Conservation (phyloP, 352 stramenopile species). For the Pythium utonaiense region DNA sequence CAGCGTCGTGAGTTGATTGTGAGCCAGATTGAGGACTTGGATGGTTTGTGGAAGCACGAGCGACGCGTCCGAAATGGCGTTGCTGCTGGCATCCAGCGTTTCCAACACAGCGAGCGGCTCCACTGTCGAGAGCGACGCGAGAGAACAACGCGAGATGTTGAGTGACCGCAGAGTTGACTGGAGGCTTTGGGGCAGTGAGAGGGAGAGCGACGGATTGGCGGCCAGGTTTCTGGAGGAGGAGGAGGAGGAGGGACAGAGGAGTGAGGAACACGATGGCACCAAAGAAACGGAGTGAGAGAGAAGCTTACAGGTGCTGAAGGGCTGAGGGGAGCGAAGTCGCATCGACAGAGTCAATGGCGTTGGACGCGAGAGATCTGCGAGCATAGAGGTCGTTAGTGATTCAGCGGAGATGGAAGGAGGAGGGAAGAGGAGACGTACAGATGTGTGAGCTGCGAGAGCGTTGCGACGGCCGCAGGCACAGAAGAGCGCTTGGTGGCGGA, state of each 20-base stretch:
- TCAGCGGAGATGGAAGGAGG: neutral
- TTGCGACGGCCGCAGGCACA: constrained; percentile 1
- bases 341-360: constrained; percentile 3
- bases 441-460: constrained; percentile 1
- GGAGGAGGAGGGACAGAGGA: neutral
- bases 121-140: neutral
- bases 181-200: neutral
- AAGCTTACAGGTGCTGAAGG: constrained; percentile 16
- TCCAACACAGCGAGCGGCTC: neutral
- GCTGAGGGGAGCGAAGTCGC: constrained; percentile 1
- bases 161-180: neutral
- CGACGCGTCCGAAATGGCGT: constrained; percentile 2
- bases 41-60: constrained; percentile 6
- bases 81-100: constrained; percentile 17
- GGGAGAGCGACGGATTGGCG: constrained; percentile 3
- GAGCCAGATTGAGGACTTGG: constrained; percentile 10
- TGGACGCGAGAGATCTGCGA: constrained; percentile 18
- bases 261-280: too few relatives aligned
- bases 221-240: constrained; percentile 5
- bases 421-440: constrained; percentile 8
- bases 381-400: neutral
- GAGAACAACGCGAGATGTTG: constrained; percentile 13
- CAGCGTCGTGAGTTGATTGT: constrained; percentile 13
- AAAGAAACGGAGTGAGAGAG: neutral
- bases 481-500: constrained; percentile 8